These are phyloP conservation scores for Scortechinia acanthostroma DNA, from an alignment of 2,329 filamentous ascomycete species.

Conservation along the genomic window DNA sequence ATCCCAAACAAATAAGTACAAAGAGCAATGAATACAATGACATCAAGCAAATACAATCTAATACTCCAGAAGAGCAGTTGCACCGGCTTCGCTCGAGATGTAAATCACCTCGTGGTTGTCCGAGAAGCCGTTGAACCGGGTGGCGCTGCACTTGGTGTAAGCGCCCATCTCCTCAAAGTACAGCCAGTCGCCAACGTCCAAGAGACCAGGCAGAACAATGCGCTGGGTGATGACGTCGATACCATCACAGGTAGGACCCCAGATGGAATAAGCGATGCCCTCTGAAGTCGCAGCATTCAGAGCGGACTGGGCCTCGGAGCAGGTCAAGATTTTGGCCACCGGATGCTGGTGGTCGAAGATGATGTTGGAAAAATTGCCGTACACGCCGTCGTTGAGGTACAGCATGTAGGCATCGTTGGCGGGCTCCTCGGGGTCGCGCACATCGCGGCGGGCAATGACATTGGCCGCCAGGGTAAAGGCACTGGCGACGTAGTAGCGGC, in stretches of 20 bases:
- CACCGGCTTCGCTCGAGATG: constrained; percentile 86
- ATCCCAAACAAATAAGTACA: too few species aligned
- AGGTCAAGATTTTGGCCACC: constrained; percentile 71
- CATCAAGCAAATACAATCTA: background rate
- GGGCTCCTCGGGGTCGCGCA: constrained; percentile 56
- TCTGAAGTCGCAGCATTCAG: constrained; percentile 26
- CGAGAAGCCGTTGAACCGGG: constrained; percentile 93
- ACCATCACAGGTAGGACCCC: constrained; percentile 95
- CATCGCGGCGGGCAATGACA: constrained; percentile 87
- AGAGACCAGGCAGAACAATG: constrained; percentile 66
- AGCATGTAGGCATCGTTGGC: constrained; percentile 70
- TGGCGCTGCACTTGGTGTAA: constrained; percentile 96
- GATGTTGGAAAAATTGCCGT: constrained; percentile 98
- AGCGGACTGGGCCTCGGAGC: constrained; percentile 37
- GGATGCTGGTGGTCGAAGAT: constrained; percentile 98
- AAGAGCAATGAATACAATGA: too few species aligned
- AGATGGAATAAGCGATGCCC: constrained; percentile 82
- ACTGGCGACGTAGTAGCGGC: constrained; percentile 87
- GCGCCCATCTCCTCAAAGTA: constrained; percentile 99
- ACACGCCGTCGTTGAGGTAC: constrained; percentile 94
- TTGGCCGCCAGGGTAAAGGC: constrained; percentile 94
- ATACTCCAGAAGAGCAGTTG: constrained; percentile 66
- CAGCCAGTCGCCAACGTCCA: constrained; percentile 94
- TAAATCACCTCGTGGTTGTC: constrained; percentile 90
- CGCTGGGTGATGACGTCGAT: constrained; percentile 89